Evolutionary conservation across 495 filamentous ascomycete genomes (phyloP), one percentile per base, ranked within the genome.

Genomic region (Penicillium simplicissimum): DNA sequence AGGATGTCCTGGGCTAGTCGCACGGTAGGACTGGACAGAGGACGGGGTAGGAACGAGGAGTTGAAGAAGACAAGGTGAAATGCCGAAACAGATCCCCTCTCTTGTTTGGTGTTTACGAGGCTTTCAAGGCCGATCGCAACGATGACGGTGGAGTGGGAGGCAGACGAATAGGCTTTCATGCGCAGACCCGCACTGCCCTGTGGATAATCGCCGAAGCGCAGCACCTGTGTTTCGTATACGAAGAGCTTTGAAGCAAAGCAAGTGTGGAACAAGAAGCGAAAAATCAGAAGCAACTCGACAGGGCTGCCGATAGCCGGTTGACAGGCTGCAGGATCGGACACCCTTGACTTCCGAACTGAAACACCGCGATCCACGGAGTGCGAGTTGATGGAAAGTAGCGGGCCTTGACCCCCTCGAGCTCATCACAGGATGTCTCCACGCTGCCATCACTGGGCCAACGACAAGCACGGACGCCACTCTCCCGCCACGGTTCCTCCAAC

Each of bases 401-500:
- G 23, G 45, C 45, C 23, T 49, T 47, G 21, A 25, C 43, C 43
- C 43, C 42, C 9, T 35, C 15, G 34, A 35, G 15, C 33, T 34
- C 51, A 53, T 34, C 51, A 23, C 51, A 23, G 51, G 31, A 17
- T 10, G 8, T 14, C 49, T 36, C 51, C 51, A 53, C 61, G 48
- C 11, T 11, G 25, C 11, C 28, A 60, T 77, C 74, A 69, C 73
- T 76, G 68, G 75, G 75, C 75, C 75, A 77, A 77, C 74, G 52
- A 33, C 21, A 59, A 45, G 52, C 61, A 67, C 56, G 61, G 62
- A 36, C 51, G 37, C 23, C n/a, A 36, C 36, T 23, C 37, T 31
- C 8, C 31, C 37, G 48, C 48, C 40, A 28, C 49, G 58, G 36
- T 54, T 57, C 28, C 34, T 21, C 31, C 31, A 33, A 25, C 35